A percentile compares a stretch with the other conserved stretches of the same genome.
Evolutionary conservation across 2,329 filamentous ascomycete genomes (phyloP).

Genomic region (Cytospora leucostoma): DNA sequence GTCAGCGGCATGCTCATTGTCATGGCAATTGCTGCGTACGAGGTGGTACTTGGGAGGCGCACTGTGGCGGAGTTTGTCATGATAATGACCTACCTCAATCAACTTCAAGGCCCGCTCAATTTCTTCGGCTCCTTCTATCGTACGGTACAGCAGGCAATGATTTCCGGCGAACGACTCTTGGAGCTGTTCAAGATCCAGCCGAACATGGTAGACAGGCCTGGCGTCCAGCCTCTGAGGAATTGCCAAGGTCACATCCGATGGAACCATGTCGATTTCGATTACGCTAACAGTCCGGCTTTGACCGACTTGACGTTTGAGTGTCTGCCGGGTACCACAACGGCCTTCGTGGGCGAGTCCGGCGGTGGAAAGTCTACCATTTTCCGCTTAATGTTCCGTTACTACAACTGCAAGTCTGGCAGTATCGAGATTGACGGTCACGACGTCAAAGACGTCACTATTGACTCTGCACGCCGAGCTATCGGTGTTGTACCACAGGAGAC

Average conservation of each 20-base stretch:
- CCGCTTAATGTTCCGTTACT: conserved; percentile 93
- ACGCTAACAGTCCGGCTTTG: conserved; percentile 86
- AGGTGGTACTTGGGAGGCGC: conserved; percentile 68
- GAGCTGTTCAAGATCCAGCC: conserved; percentile 96
- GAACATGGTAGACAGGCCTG: conserved; percentile 78
- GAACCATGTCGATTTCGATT: conserved; percentile 86
- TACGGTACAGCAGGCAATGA: conserved; percentile 94
- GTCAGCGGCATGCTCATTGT: conserved; percentile 73
- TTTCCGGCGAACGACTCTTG: conserved; percentile 91
- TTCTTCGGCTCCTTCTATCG: conserved; percentile 95
- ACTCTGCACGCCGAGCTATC: conserved; percentile 88
- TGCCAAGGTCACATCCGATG: conserved; percentile 85
- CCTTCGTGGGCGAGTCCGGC: conserved; percentile 93
- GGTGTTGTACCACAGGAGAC: conserved; percentile 97
- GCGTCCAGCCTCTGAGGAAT: conserved; percentile 60
- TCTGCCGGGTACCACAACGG: conserved; percentile 86
- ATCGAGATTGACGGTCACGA: conserved; percentile 85
- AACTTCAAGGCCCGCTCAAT: conserved; percentile 78
- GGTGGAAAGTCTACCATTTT: conserved; percentile 97
- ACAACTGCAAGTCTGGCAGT: conserved; percentile 77
- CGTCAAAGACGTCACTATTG: conserved; percentile 84
- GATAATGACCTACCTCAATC: conserved; percentile 75
- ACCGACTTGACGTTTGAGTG: conserved; percentile 84
- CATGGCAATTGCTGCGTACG: conserved; percentile 74
- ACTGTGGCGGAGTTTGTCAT: conserved; percentile 71